Conservation (phyloP, 83 land plant genomes). For the Diphasiastrum complanatum region DNA sequence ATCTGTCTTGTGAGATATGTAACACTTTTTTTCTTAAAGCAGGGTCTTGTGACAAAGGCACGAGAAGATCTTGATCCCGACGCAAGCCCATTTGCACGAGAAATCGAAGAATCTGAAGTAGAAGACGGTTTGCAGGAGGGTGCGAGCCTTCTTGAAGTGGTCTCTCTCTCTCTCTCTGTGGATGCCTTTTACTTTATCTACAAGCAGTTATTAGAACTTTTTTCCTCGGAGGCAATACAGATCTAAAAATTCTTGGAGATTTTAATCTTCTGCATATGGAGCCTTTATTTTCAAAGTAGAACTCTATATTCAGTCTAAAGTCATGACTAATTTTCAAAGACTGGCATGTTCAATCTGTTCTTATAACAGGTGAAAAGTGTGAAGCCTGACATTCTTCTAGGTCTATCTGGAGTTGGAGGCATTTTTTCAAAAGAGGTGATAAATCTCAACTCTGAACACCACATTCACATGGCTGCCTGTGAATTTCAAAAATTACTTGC, state of each 20-base stretch:
- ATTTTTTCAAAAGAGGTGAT: conserved; percentile 83
- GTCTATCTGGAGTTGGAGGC: conserved; percentile 96
- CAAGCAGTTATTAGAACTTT: no score
- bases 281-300: no score
- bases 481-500: background rate
- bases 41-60: conserved; percentile 86
- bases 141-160: conserved; percentile 84
- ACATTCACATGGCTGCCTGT: background rate
- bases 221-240: no score
- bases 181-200: background rate
- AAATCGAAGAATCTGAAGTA: conserved; percentile 36
- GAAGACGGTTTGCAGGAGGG: conserved; percentile 69
- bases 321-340: no score
- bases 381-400: conserved; percentile 94
- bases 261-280: no score
- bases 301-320: no score
- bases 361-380: conserved; percentile 63
- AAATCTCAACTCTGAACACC: background rate
- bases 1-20: no score
- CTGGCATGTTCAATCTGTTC: background rate
- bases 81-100: conserved; percentile 83
- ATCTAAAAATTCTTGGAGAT: no score
- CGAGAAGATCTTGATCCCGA: conserved; percentile 62
- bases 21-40: no score
- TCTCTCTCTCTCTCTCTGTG: conserved; percentile 22